Evolutionary conservation across 768 basidiomycete species (phyloP).

Genomic region (Albatrellus ellisii): DNA sequence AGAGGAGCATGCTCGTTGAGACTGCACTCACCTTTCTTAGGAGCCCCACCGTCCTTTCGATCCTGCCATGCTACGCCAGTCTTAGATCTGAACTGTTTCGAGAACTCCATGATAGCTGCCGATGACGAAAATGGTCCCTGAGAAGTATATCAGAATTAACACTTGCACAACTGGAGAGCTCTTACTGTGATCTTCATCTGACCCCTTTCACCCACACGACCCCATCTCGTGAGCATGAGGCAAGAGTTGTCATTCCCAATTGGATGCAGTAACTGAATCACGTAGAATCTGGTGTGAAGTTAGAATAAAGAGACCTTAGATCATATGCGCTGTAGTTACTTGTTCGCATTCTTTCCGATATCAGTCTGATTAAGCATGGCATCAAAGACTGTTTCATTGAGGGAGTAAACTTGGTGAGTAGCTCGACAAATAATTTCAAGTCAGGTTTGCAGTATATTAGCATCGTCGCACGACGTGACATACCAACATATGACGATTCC

Average conservation of each 20-base stretch:
- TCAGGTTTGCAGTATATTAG: neutral
- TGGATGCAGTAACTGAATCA: conserved; percentile 41
- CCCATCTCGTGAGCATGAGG: conserved; percentile 41
- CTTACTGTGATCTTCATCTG: conserved; percentile 34
- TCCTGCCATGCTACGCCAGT: conserved; percentile 36
- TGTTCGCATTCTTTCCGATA: conserved; percentile 35
- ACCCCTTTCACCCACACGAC: conserved; percentile 47
- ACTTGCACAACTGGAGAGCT: neutral
- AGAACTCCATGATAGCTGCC: conserved; percentile 36
- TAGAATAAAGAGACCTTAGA: neutral
- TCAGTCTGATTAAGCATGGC: conserved; percentile 53
- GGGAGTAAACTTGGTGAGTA: conserved; percentile 37
- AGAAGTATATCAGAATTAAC: neutral
- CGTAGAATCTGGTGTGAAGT: conserved; percentile 33
- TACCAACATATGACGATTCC: conserved; percentile 30
- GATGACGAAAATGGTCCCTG: conserved; percentile 34
- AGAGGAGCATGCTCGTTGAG: neutral
- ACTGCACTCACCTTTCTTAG: conserved; percentile 32
- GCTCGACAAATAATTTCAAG: conserved; percentile 18
- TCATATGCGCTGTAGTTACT: conserved; percentile 21
- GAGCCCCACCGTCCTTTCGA: conserved; percentile 34
- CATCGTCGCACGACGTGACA: conserved; percentile 15
- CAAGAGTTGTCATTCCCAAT: conserved; percentile 25
- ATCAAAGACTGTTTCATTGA: conserved; percentile 35
- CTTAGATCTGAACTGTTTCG: conserved; percentile 47